Percentiles rank a stretch among this genome's conserved stretches.
Conservation (phyloP, 768 basidiomycete genomes). For the Lactifluus pinguis region DNA sequence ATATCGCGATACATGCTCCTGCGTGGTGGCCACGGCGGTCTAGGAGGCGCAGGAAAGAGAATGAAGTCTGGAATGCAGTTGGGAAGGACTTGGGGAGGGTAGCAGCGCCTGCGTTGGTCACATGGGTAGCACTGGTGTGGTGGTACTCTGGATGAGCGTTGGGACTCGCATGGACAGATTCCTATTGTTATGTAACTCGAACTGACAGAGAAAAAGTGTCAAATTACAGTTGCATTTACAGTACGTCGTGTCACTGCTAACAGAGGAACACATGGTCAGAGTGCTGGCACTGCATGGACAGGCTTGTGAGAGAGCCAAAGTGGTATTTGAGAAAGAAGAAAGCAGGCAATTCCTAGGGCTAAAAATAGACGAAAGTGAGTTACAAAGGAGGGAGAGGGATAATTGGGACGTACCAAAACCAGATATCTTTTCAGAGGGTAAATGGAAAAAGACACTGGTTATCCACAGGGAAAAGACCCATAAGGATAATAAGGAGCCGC, state of each 20-base stretch:
- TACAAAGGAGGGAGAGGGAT: too few relatives aligned
- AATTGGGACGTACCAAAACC: conserved; percentile 59
- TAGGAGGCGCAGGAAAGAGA: background rate
- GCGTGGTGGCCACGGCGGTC: conserved; percentile 6
- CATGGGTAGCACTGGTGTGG: conserved; percentile 11
- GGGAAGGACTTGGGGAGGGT: conserved; percentile 10
- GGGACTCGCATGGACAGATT: background rate
- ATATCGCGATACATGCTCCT: conserved; percentile 41
- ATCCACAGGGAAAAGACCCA: conserved; percentile 72
- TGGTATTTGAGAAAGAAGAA: conserved; percentile 27
- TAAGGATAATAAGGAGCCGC: conserved; percentile 41
- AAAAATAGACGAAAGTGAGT: background rate
- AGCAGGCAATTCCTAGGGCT: conserved; percentile 34
- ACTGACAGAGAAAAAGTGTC: too few relatives aligned
- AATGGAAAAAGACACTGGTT: conserved; percentile 88
- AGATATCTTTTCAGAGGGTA: conserved; percentile 76
- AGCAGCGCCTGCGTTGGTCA: background rate
- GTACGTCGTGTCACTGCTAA: background rate
- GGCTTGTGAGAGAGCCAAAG: background rate
- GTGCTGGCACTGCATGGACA: background rate
- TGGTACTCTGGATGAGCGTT: conserved; percentile 2
- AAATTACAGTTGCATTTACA: too few relatives aligned
- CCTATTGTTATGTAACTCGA: background rate
- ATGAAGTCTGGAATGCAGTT: conserved; percentile 3
- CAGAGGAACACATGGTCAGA: background rate